These are phyloP conservation scores for Kwoniella europaea DNA, from an alignment of 768 basidiomycete genomes.

Conservation along the genomic window DNA sequence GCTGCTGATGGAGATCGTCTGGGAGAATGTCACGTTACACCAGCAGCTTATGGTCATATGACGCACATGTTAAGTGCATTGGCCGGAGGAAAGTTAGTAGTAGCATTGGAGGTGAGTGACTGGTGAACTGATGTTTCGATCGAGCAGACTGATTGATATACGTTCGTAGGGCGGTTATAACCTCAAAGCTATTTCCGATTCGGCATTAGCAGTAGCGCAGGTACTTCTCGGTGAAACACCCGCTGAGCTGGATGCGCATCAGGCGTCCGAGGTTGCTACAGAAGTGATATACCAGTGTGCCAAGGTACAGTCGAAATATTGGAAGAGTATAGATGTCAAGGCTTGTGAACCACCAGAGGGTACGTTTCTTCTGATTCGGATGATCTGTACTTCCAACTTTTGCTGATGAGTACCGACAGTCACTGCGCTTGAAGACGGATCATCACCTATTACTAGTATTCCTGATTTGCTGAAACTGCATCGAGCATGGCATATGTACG, in stretches of 20 bases:
- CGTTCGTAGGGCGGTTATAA: conserved; percentile 86
- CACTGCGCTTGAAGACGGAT: conserved; percentile 20
- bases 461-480: conserved; percentile 86
- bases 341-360: conserved; percentile 81
- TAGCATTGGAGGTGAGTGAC: conserved; percentile 81
- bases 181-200: conserved; percentile 81
- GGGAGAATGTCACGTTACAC: conserved; percentile 87
- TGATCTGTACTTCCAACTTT: background rate
- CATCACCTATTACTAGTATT: conserved; percentile 27
- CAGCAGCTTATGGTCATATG: conserved; percentile 96
- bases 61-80: conserved; percentile 92
- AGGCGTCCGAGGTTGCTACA: conserved; percentile 77
- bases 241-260: conserved; percentile 70
- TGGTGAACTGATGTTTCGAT: conserved; percentile 2
- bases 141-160: too few relatives aligned
- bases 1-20: conserved; percentile 91
- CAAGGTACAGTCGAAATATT: conserved; percentile 83
- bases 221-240: conserved; percentile 90
- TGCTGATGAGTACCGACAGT: conserved; percentile 4
- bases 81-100: conserved; percentile 84
- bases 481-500: conserved; percentile 79
- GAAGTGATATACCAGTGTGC: conserved; percentile 90
- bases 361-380: conserved; percentile 49
- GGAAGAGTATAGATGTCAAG: conserved; percentile 84
- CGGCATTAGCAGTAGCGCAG: conserved; percentile 81